Base-by-base conservation (phyloP, 2,329 filamentous ascomycete genomes). In the Rhinocladiella similis region DNA sequence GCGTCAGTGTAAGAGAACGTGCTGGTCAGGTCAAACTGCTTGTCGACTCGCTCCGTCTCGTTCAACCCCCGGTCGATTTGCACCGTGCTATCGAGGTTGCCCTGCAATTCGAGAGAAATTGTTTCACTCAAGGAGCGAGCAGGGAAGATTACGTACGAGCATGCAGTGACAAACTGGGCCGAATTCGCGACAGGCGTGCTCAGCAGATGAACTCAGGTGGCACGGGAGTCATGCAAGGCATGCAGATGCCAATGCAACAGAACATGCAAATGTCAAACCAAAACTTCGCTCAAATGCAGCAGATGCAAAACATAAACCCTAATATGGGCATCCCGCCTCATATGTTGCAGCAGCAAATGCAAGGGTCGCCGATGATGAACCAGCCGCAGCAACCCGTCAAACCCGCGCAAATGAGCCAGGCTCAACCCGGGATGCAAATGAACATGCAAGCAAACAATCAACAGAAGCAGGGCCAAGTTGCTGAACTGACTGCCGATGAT, bases 321-420 rank as follows among this genome's bases (percentile, higher is more conserved):
- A 62, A 59, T 50, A 57, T 62, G 53, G 43, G 45, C 27, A 80
- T 16, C 3, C 14, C 81, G 57, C 73, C 77, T 12, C 73, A 77
- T 18, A 78, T 80, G 55, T 72, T 81, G 59, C 77, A 76, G 53
- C 76, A 75, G 52, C 77, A 71, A 20, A 76, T 81, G 73, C 80
- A 81, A 61, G 66, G 75, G 3, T 80, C 79, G 2, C 75, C 78
- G 0, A 77, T 82, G 42, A 63, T 70, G 19, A 70, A 67, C 39
- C 75, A 76, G 68, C 57, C 50, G 14, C 67, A 68, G 27, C 61
- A 62, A 12, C 60, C 38, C 56, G 51, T 49, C 56, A 49, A 65
- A 65, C 9, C 68, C 63, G 52, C 61, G 55, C 16, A 47, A 64
- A 63, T 62, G 25, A 54, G 57, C 43, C 61, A 64, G 20, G 53